phyloP scores from a whole-genome alignment of 1,139 yeast genomes.

The Kodamaea plutei region DNA sequence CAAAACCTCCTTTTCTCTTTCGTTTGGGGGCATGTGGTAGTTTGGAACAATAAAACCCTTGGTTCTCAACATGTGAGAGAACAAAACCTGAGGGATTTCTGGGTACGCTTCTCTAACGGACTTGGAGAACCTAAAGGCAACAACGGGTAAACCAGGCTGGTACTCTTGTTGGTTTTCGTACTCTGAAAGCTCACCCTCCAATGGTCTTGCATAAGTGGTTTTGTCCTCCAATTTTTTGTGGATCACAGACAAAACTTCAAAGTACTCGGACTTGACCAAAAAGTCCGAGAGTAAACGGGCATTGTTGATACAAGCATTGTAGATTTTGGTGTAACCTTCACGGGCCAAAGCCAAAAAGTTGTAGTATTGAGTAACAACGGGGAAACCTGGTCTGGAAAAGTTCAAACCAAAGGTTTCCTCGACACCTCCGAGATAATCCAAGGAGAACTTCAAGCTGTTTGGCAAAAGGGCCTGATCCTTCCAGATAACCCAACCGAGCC shows the following conservation, averaged over 20 bases:
- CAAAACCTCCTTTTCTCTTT: conserved; percentile 57
- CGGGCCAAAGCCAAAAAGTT: conserved; percentile 68
- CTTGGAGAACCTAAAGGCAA: conserved; percentile 71
- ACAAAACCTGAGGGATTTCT: conserved; percentile 77
- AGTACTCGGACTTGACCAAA: conserved; percentile 62
- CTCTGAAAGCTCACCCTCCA: conserved; percentile 13
- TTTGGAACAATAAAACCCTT: conserved; percentile 89
- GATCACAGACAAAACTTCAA: conserved; percentile 72
- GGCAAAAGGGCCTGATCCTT: conserved; percentile 63
- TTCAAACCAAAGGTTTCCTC: conserved; percentile 85
- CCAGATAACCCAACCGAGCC: conserved; percentile 92
- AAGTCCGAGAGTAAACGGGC: conserved; percentile 66
- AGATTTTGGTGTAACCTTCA: conserved; percentile 64
- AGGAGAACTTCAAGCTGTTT: conserved; percentile 64
- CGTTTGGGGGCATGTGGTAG: conserved; percentile 72
- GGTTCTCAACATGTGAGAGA: conserved; percentile 69
- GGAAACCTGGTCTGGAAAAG: conserved; percentile 91
- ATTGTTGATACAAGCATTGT: conserved; percentile 59
- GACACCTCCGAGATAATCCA: conserved; percentile 83
- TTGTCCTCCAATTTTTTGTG: conserved; percentile 42
- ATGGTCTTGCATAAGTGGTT: conserved; percentile 20
- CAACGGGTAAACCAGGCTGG: conserved; percentile 84
- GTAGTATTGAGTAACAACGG: conserved; percentile 82
- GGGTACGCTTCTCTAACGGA: conserved; percentile 59
- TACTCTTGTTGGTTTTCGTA: conserved; percentile 23